These are phyloP conservation scores for Saccharomyces eubayanus DNA, from an alignment of 805 yeast species.

Conservation along the genomic window DNA sequence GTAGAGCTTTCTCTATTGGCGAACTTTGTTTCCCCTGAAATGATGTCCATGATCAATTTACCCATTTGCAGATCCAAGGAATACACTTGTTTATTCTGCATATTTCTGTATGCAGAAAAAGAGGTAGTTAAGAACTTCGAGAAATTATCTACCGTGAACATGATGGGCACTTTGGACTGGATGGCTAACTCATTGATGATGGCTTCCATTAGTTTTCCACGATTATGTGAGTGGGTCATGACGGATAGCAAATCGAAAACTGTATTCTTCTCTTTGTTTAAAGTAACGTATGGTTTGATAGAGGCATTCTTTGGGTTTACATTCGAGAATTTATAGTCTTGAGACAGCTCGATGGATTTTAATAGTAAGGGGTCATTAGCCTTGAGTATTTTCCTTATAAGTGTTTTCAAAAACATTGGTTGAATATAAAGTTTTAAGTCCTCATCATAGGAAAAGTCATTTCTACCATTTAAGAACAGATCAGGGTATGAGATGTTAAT, in stretches of 20 bases:
- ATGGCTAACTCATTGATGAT: slow-evolving; percentile 47
- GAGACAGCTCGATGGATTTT: slow-evolving; percentile 28
- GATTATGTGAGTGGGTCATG: slow-evolving; percentile 33
- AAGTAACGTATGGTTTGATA: slow-evolving; percentile 21
- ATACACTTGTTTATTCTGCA: slow-evolving; percentile 47
- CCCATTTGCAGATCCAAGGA: slow-evolving; percentile 58
- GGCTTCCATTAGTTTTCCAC: slow-evolving; percentile 42
- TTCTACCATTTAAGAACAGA: slow-evolving; percentile 59
- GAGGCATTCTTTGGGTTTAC: slow-evolving; percentile 27
- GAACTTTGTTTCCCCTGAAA: slow-evolving; percentile 47
- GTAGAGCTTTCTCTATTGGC: slow-evolving; percentile 48
- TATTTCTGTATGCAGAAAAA: slow-evolving; percentile 51
- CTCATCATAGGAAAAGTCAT: slow-evolving; percentile 53
- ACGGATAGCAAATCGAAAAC: slow-evolving; percentile 37
- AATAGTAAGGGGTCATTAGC: slow-evolving; percentile 38
- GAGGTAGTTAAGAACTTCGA: slow-evolving; percentile 51
- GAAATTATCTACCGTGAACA: slow-evolving; percentile 66
- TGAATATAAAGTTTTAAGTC: slow-evolving; percentile 50
- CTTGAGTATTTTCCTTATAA: slow-evolving; percentile 44
- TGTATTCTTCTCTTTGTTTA: slow-evolving; percentile 26
- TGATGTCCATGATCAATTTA: slow-evolving; percentile 43
- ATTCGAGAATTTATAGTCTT: slow-evolving; percentile 30
- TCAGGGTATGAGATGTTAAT: slow-evolving; percentile 59
- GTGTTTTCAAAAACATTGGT: slow-evolving; percentile 63
- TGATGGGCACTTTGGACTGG: slow-evolving; percentile 48